Conservation (phyloP, 2,329 filamentous ascomycete species). For the Fusarium tuaranense region DNA sequence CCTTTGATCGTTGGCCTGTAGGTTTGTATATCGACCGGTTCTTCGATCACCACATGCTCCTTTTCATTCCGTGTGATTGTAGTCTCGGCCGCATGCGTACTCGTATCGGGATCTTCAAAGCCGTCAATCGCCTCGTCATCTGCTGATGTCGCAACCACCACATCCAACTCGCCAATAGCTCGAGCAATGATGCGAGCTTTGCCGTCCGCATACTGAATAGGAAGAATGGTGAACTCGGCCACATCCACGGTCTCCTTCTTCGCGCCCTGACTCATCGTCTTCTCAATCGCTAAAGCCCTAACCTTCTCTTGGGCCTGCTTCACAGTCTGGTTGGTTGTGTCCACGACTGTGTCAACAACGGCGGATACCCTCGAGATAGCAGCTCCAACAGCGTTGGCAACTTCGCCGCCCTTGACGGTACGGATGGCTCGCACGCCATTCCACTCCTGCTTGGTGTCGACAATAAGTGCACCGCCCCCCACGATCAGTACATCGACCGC, state of each 20-base stretch:
- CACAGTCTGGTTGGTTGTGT: slow-evolving; percentile 5
- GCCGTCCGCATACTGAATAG: slow-evolving; percentile 56
- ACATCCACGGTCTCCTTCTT: not conserved
- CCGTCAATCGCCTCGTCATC: not conserved
- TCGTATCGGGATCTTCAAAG: not conserved
- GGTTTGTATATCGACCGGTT: not conserved
- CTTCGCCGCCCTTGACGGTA: not conserved
- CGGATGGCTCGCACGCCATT: not conserved
- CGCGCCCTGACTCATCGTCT: not conserved
- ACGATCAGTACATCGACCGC: not conserved
- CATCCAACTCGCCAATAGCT: slow-evolving; percentile 64
- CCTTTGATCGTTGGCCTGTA: slow-evolving; percentile 60
- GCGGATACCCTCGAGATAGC: not conserved
- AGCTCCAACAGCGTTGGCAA: slow-evolving; percentile 5
- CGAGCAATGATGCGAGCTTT: slow-evolving; percentile 65
- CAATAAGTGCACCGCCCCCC: slow-evolving; percentile 1
- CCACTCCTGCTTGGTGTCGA: slow-evolving; percentile 16
- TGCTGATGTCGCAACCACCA: not conserved
- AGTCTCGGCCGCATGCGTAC: not conserved
- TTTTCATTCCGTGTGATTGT: not conserved
- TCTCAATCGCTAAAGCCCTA: not conserved
- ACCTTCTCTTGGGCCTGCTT: slow-evolving; percentile 6
- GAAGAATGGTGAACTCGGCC: not conserved
- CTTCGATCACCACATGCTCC: not conserved
- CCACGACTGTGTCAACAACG: slow-evolving; percentile 6